phyloP scores from a whole-genome alignment of 257 asterid species.

The Oldenlandia corymbosa region DNA sequence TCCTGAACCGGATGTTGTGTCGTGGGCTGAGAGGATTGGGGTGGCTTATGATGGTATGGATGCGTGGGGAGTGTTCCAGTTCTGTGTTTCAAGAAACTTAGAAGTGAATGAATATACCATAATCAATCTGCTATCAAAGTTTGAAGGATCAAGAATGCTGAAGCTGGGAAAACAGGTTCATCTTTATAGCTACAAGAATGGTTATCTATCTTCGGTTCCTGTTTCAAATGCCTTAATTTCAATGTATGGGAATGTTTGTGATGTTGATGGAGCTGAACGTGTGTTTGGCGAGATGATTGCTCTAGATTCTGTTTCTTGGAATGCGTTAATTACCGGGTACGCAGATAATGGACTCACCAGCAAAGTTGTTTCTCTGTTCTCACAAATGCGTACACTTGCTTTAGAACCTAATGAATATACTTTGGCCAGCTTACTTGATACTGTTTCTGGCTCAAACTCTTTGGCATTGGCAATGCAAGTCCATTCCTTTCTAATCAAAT shows the following conservation, averaged over 20 bases:
- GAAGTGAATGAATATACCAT: constrained; percentile 19
- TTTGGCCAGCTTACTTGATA: constrained; percentile 18
- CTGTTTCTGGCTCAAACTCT: neutral
- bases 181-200: constrained; percentile 9
- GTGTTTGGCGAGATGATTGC: constrained; percentile 14
- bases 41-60: constrained; percentile 16
- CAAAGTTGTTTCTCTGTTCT: constrained; percentile 9
- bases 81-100: constrained; percentile 8
- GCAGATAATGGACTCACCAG: constrained; percentile 9
- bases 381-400: constrained; percentile 15
- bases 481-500: constrained; percentile 20
- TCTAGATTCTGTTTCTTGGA: constrained; percentile 21
- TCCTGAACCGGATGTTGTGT: constrained; percentile 20
- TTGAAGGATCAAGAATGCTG: constrained; percentile 5
- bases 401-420: constrained; percentile 15
- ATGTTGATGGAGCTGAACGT: constrained; percentile 5
- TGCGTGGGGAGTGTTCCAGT: constrained; percentile 9
- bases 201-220: constrained; percentile 4
- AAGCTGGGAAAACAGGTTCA: constrained; percentile 14
- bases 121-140: constrained; percentile 11
- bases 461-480: constrained; percentile 13
- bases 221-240: constrained; percentile 22
- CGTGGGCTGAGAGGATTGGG: constrained; percentile 21
- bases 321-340: constrained; percentile 17
- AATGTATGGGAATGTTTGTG: constrained; percentile 18